Percentiles rank a stretch among this genome's conserved stretches.
phyloP scores from a whole-genome alignment of 768 basidiomycete genomes.

The Agrocybe pediades region DNA sequence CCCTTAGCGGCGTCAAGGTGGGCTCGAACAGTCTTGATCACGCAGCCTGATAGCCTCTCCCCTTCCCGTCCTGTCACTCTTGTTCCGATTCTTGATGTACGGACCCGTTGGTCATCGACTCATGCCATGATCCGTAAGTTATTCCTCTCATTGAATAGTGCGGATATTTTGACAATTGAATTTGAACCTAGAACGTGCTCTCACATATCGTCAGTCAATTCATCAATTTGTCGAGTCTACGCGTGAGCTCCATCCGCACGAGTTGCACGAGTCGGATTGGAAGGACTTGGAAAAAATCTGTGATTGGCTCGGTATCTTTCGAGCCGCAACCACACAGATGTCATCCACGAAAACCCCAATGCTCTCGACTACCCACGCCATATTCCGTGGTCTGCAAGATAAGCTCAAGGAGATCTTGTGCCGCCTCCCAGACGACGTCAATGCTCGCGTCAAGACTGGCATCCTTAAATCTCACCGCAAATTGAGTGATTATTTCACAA shows the following conservation, averaged over 20 bases:
- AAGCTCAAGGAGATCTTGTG: constrained; percentile 16
- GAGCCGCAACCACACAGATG: constrained; percentile 32
- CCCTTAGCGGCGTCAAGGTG: constrained; percentile 21
- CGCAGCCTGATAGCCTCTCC: not conserved
- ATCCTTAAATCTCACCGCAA: constrained; percentile 29
- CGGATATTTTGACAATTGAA: not conserved
- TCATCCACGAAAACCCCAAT: constrained; percentile 29
- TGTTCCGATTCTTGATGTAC: constrained; percentile 33
- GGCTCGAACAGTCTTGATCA: constrained; percentile 9
- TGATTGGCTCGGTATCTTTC: constrained; percentile 28
- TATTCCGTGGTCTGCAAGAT: constrained; percentile 30
- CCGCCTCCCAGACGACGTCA: constrained; percentile 16
- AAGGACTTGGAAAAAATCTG: constrained; percentile 18
- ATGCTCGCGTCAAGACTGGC: constrained; percentile 18
- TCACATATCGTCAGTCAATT: constrained; percentile 14
- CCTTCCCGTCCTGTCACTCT: not conserved
- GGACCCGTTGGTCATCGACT: constrained; percentile 34
- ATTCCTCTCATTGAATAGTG: not conserved
- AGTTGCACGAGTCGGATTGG: constrained; percentile 29
- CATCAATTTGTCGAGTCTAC: constrained; percentile 14
- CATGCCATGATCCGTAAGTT: constrained; percentile 32
- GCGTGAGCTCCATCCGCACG: constrained; percentile 16
- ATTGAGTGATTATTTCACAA: constrained; percentile 33
- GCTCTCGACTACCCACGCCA: constrained; percentile 29
- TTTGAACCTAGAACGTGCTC: not conserved